Percentiles rank a stretch among this genome's conserved stretches.
Evolutionary conservation across 2,329 filamentous ascomycete genomes (phyloP).

Genomic region (Aspergillus cejpii): DNA sequence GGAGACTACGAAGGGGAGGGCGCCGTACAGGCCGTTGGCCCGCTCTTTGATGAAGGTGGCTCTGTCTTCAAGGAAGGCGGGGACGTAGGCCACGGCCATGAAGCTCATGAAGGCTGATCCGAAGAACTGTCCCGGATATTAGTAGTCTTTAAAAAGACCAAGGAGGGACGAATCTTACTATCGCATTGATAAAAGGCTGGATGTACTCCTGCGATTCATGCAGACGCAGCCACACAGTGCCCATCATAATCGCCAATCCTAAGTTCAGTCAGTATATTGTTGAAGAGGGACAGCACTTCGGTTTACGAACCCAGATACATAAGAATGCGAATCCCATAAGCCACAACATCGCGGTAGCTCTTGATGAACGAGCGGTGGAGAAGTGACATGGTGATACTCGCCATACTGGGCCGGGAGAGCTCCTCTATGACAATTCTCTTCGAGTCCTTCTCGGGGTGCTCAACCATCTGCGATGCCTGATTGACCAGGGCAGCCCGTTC

Average conservation of each 20-base stretch:
- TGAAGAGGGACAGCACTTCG: not conserved
- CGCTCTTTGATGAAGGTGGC: constrained; percentile 68
- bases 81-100: constrained; percentile 80
- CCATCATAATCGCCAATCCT: constrained; percentile 75
- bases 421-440: constrained; percentile 15
- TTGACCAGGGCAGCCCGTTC: constrained; percentile 30
- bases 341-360: constrained; percentile 74
- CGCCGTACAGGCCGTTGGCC: constrained; percentile 72
- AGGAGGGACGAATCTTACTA: constrained; percentile 40
- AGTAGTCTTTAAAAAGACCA: not conserved
- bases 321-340: constrained; percentile 71
- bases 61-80: constrained; percentile 73
- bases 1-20: constrained; percentile 63
- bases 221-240: constrained; percentile 76
- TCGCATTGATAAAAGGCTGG: constrained; percentile 73
- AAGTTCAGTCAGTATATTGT: constrained; percentile 4
- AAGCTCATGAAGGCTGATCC: constrained; percentile 70
- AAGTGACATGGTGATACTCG: constrained; percentile 55
- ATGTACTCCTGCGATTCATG: constrained; percentile 63
- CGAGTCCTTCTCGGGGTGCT: constrained; percentile 23
- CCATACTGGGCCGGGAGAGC: constrained; percentile 38
- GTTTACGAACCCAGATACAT: constrained; percentile 62
- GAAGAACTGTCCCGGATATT: constrained; percentile 50
- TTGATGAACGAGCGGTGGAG: constrained; percentile 77
- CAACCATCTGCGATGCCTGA: constrained; percentile 21